Base-by-base conservation (phyloP, 1,284 basidiomycete species). In the Lignosus rhinocerotis region DNA sequence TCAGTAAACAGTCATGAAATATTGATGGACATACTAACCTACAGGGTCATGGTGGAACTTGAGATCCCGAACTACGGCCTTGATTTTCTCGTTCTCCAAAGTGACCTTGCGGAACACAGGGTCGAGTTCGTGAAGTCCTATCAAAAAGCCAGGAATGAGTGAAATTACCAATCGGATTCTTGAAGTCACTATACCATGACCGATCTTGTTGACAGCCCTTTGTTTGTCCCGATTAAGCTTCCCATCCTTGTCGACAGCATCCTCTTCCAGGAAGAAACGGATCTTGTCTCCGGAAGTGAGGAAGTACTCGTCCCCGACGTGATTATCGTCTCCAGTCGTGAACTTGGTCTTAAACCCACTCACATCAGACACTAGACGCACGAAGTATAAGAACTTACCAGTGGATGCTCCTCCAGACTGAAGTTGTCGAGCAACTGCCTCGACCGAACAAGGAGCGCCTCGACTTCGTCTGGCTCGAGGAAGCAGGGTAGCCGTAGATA, bases 231-330 rank as follows among this genome's bases (percentile, higher is more conserved):
- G 81, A 9, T 83, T 87, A 43, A 96, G 80, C 61, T 84, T 85
- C 21, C 86, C 87, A 41, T 80, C 68, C 39, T 75, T 68, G 67
- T 83, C 80, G 8, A 93, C 76, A 0, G 93, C 93, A 55, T 88
- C 92, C 67, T 90, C 86, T 69, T 96, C 94, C 41, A 96, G 77
- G 71, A 96, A 96, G 73, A 87, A 95, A 2, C 90, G 84, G 74
- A 95, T 92, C 80, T 97, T 96, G 73, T 98, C 93, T 1, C 93
- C 93, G 1, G 92, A 94, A 12, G 79, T 83, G 55, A 98, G 77
- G 69, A 99, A 99, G 73, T 98, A 98, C 30, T 93, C 86, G 70
- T 98, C 94, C 0, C 94, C 94, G 39, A 93, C 81, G 66, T 94
- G 92, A 53, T 87, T 81, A 61, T 88, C 86, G 14, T 84, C 83